Base-by-base conservation (phyloP, 179 eudicot species). In the Heliamphora pulchella region DNA sequence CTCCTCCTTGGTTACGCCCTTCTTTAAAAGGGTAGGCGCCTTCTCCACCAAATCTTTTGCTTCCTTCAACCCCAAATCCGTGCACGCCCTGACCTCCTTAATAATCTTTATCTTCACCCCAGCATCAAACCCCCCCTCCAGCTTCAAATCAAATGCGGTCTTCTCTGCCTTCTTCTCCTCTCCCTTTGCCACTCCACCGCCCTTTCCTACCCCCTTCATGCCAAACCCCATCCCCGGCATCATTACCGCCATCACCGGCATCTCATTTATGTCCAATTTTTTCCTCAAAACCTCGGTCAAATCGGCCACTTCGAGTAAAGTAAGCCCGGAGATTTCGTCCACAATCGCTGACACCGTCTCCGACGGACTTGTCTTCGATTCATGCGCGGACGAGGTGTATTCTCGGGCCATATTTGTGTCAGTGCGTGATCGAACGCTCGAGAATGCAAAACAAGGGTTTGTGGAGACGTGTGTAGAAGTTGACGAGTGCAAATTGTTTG, bases 151-250 rank as follows among this genome's bases (percentile, higher is more conserved):
- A 77, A 93, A 95, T 47, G 87, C 85, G 41, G 94, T 92, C 87
- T 95, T 95, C 89, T 89, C 98, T 76, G 77, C 88, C 84, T 73
- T 80, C 85, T 85, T 79, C 89, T 86, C 90, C 86, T 80, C 92
- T 75, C 17, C 87, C 70, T 78, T 83, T 20, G 55, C 82, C 71
- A 78, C 84, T 0, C 82, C 91, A 2, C 89, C 91, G 3, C 85
- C 88, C 15, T 73, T 83, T 9, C 77, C 82, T 44, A 82, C 86
- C 14, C 87, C 87, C 11, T 87, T 79, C 57, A 87, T 84, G 39
- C 88, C 87, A 77, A 92, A 86, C 41, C 94, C 93, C 98, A 92
- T 95, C n/a, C 98, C 98, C 22, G 98, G 98, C 96, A 95, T 93
- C 97, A 94, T 92, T 58, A 92, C 84, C 54, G 88, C 89, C 85